A percentile compares a stretch with the other conserved stretches of the same genome.
Conservation (phyloP, 352 stramenopile genomes). For the Saprolegnia parasitica region DNA sequence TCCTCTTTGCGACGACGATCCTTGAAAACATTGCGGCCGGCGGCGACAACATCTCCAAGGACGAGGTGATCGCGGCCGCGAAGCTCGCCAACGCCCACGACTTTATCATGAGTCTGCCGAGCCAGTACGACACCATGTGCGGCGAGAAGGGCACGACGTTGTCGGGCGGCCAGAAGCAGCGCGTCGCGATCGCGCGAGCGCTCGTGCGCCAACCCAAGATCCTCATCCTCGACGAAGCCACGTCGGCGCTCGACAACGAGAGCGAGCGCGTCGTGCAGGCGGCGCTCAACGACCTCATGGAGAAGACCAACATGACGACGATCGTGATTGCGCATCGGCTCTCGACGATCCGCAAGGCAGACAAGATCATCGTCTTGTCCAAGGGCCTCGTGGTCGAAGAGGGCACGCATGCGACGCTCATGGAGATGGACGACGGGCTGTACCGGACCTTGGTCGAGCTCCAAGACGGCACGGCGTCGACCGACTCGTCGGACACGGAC, state of each 20-base stretch:
- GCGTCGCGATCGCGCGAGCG: slow-evolving; percentile 76
- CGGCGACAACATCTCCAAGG: slow-evolving; percentile 46
- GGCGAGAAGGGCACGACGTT: slow-evolving; percentile 74
- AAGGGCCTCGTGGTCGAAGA: slow-evolving; percentile 29
- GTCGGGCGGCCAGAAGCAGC: slow-evolving; percentile 89
- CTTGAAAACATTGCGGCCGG: slow-evolving; percentile 87
- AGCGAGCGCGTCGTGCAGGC: slow-evolving; percentile 65
- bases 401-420: slow-evolving; percentile 30
- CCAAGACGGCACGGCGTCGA: not conserved
- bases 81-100: slow-evolving; percentile 47
- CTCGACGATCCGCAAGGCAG: slow-evolving; percentile 67
- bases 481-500: not conserved
- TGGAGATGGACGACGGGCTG: slow-evolving; percentile 29
- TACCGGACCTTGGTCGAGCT: slow-evolving; percentile 32
- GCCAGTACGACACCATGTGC: slow-evolving; percentile 81
- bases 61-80: slow-evolving; percentile 61
- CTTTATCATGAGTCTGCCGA: slow-evolving; percentile 74
- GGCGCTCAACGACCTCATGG: slow-evolving; percentile 43
- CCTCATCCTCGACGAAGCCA: slow-evolving; percentile 72
- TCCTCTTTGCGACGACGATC: slow-evolving; percentile 87
- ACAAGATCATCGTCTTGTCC: slow-evolving; percentile 39
- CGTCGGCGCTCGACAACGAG: slow-evolving; percentile 62
- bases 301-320: slow-evolving; percentile 44
- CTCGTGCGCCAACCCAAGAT: slow-evolving; percentile 52
- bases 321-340: slow-evolving; percentile 78